Conservation (phyloP, 179 eudicot species). For the Amaranthus tricolor region DNA sequence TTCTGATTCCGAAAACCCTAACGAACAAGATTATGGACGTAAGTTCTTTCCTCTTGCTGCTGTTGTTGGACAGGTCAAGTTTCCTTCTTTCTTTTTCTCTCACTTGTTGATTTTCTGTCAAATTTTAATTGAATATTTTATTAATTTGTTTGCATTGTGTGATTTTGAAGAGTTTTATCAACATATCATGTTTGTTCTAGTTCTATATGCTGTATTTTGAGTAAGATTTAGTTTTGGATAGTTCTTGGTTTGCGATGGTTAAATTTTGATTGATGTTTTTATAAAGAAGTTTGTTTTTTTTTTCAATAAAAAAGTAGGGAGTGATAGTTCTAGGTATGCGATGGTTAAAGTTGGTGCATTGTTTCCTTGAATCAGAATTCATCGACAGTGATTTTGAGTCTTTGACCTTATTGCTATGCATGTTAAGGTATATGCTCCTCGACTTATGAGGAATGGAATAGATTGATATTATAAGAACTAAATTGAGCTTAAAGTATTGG, state of each 20-base stretch:
- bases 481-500: too few species aligned
- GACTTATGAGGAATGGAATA: too few species aligned
- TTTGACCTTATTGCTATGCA: too few species aligned
- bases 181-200: background rate
- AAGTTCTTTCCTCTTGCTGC: conserved; percentile 92
- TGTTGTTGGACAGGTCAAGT: conserved; percentile 81
- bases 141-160: background rate
- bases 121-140: background rate
- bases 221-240: background rate
- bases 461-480: too few species aligned
- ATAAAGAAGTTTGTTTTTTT: too few species aligned
- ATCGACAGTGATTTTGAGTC: too few species aligned
- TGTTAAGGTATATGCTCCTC: too few species aligned
- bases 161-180: background rate
- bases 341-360: too few species aligned
- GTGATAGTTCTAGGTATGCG: too few species aligned
- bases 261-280: background rate
- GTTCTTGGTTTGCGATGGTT: background rate
- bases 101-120: background rate
- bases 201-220: background rate
- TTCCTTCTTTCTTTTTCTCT: background rate
- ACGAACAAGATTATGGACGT: conserved; percentile 52
- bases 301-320: too few species aligned
- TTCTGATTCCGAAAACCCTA: conserved; percentile 24
- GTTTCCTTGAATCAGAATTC: too few species aligned